Conservation (phyloP, 352 stramenopile species). For the Phytophthora chlamydospora region DNA sequence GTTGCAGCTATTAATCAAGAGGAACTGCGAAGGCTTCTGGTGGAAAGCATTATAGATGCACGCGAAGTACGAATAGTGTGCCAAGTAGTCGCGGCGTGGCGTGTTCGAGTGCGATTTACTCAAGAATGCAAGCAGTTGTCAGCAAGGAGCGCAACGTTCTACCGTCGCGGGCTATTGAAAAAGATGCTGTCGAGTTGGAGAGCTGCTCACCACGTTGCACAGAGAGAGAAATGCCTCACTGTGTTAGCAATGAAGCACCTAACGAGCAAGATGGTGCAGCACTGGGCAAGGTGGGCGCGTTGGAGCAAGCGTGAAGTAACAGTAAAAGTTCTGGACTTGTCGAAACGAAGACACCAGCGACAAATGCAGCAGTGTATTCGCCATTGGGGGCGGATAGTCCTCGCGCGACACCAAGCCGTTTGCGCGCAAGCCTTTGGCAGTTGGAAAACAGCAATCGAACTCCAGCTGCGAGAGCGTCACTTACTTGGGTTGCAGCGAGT, state of each 20-base stretch:
- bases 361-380: slow-evolving; percentile 11
- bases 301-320: slow-evolving; percentile 28
- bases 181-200: slow-evolving; percentile 19
- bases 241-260: slow-evolving; percentile 14
- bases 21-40: slow-evolving; percentile 8
- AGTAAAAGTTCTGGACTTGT: slow-evolving; percentile 13
- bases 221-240: slow-evolving; percentile 5
- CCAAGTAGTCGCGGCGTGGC: slow-evolving; percentile 13
- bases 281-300: slow-evolving; percentile 37
- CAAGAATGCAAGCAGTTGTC: slow-evolving; percentile 1
- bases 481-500: slow-evolving; percentile 16
- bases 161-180: slow-evolving; percentile 4
- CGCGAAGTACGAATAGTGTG: slow-evolving; percentile 12
- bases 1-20: slow-evolving; percentile 16
- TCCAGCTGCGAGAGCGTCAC: slow-evolving; percentile 19
- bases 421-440: slow-evolving; percentile 10
- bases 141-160: slow-evolving; percentile 6
- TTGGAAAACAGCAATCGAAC: slow-evolving; percentile 24
- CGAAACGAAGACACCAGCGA: slow-evolving; percentile 7
- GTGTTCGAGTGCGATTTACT: neutral
- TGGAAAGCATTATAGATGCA: slow-evolving; percentile 13
- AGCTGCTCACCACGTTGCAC: slow-evolving; percentile 5
- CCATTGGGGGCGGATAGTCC: slow-evolving; percentile 17
- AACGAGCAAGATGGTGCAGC: slow-evolving; percentile 20
- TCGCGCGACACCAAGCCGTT: slow-evolving; percentile 9